Percentiles rank a stretch among this genome's conserved stretches.
phyloP scores from a whole-genome alignment of 768 basidiomycete species.

The Gyrodon lividus region DNA sequence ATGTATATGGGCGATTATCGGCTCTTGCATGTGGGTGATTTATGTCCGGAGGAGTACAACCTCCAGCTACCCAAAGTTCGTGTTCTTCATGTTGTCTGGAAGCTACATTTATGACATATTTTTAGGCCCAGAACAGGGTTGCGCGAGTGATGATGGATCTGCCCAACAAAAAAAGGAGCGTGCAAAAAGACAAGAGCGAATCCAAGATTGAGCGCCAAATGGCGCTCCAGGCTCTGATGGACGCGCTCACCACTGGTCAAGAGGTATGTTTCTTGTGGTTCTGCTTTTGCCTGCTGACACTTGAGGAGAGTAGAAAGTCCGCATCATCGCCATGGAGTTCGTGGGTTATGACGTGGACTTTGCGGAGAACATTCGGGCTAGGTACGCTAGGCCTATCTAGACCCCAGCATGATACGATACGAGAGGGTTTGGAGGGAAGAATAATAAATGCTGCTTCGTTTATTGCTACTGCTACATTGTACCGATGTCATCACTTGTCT shows the following conservation, averaged over 20 bases:
- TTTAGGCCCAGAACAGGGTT: background rate
- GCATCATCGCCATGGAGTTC: background rate
- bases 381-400: background rate
- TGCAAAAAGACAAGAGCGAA: background rate
- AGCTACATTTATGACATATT: background rate
- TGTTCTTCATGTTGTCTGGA: background rate
- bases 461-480: too few relatives aligned
- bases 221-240: background rate
- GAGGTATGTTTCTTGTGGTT: background rate
- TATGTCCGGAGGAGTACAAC: background rate
- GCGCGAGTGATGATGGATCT: background rate
- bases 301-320: background rate
- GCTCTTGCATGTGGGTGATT: background rate
- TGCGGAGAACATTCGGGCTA: background rate
- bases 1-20: background rate
- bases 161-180: background rate
- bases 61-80: background rate
- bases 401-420: background rate
- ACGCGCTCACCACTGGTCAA: background rate
- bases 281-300: background rate
- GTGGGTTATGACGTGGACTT: background rate
- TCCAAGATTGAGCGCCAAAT: background rate
- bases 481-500: too few relatives aligned
- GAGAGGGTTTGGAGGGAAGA: too few relatives aligned
- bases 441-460: too few relatives aligned